A percentile compares a stretch with the other conserved stretches of the same genome.
phyloP scores from a whole-genome alignment of 2,329 filamentous ascomycete genomes.

The Penicillium aurantiogriseum region DNA sequence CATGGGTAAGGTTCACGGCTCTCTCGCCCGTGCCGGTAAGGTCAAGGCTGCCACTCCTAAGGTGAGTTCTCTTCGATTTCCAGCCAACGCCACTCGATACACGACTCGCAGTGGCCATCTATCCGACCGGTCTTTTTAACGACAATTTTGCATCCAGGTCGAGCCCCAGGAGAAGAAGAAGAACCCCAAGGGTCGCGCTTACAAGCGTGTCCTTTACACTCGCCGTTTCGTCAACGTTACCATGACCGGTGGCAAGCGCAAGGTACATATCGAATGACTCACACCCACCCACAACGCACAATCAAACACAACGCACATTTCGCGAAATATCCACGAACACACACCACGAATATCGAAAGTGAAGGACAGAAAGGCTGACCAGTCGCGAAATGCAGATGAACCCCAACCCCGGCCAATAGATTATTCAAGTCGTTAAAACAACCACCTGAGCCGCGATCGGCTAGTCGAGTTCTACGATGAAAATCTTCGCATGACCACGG shows the following conservation, averaged over 20 bases:
- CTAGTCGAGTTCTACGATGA: conserved; percentile 24
- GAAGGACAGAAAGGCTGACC: conserved; percentile 20
- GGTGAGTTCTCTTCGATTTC: conserved; percentile 27
- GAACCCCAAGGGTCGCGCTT: conserved; percentile 92
- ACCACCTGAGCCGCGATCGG: conserved; percentile 24
- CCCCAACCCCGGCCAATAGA: conserved; percentile 75
- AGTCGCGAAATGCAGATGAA: conserved; percentile 63
- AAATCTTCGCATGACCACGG: conserved; percentile 22
- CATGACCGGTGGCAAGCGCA: conserved; percentile 96
- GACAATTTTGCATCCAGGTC: conserved; percentile 23
- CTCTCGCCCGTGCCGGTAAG: conserved; percentile 93
- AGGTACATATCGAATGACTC: conserved; percentile 58
- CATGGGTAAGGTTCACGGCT: conserved; percentile 94
- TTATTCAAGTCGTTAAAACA: conserved; percentile 24
- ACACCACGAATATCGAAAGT: conserved; percentile 10
- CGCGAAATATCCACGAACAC: background rate
- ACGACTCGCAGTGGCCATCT: conserved; percentile 6
- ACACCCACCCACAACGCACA: conserved; percentile 12
- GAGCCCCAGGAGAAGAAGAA: conserved; percentile 77
- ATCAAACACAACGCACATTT: conserved; percentile 23
- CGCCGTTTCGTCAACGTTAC: conserved; percentile 98
- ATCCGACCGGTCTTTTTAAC: conserved; percentile 21
- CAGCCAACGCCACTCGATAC: conserved; percentile 14
- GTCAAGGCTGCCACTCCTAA: conserved; percentile 77
- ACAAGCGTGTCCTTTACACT: conserved; percentile 96